These are phyloP conservation scores for Epichloe aotearoae DNA, from an alignment of 2,329 filamentous ascomycete species.

Conservation along the genomic window DNA sequence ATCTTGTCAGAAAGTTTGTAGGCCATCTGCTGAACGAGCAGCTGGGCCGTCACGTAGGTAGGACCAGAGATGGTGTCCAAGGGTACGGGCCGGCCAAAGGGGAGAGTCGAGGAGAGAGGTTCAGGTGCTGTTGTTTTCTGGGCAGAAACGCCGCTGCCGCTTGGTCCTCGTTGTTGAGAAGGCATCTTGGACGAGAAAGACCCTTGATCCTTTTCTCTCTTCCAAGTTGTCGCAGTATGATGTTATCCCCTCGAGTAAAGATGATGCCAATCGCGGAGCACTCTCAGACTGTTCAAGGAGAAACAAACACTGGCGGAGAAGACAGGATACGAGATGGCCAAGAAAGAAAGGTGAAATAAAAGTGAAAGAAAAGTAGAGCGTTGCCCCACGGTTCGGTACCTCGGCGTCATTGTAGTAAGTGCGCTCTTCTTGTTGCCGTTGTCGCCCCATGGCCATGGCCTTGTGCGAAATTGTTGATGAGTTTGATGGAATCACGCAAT, in stretches of 20 bases:
- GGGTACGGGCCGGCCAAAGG: slow-evolving; percentile 42
- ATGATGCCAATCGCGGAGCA: background rate
- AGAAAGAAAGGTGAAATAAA: background rate
- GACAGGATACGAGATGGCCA: background rate
- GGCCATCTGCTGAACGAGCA: slow-evolving; percentile 88
- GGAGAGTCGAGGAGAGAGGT: slow-evolving; percentile 37
- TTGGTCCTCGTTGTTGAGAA: slow-evolving; percentile 26
- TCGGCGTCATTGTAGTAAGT: background rate
- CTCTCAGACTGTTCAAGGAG: background rate
- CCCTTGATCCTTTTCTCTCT: no score
- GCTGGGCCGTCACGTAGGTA: slow-evolving; percentile 85
- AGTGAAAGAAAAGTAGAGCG: background rate
- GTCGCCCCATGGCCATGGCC: slow-evolving; percentile 1
- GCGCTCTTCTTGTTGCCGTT: slow-evolving; percentile 3
- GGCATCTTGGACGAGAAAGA: slow-evolving; percentile 12
- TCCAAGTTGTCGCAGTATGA: no score
- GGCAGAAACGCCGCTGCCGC: slow-evolving; percentile 17
- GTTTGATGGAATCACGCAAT: slow-evolving; percentile 27
- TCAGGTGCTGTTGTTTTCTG: slow-evolving; percentile 19
- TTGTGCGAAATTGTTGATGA: slow-evolving; percentile 22
- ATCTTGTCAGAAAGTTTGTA: slow-evolving; percentile 94
- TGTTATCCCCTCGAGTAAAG: background rate
- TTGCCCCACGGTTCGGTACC: background rate
- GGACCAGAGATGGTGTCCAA: slow-evolving; percentile 61
- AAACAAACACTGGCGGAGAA: background rate